Conservation (phyloP, 164 flowering plant genomes). For the Berberis thunbergii region DNA sequence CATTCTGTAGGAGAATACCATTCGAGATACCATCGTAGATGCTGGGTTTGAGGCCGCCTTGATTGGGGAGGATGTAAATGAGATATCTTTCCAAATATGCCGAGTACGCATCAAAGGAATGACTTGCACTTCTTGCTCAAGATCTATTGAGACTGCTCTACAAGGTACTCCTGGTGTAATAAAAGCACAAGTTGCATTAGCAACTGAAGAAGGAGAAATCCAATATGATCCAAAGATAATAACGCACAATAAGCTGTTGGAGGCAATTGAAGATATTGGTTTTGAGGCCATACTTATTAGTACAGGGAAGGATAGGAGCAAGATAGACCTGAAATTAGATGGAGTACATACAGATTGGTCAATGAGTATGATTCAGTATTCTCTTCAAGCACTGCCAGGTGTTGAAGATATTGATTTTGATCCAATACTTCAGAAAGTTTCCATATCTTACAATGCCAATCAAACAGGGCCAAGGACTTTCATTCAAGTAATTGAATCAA, state of each 20-base stretch:
- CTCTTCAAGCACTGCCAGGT: slow-evolving; percentile 68
- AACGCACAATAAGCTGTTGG: slow-evolving; percentile 28
- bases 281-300: slow-evolving; percentile 65
- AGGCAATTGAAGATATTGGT: slow-evolving; percentile 57
- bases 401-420: slow-evolving; percentile 40
- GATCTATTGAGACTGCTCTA: slow-evolving; percentile 49
- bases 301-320: slow-evolving; percentile 51
- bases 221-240: slow-evolving; percentile 46
- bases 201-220: slow-evolving; percentile 76
- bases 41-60: slow-evolving; percentile 61
- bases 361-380: slow-evolving; percentile 34
- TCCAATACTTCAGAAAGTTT: slow-evolving; percentile 29
- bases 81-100: slow-evolving; percentile 34
- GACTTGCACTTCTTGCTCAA: slow-evolving; percentile 83
- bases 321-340: slow-evolving; percentile 51
- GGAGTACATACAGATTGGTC: slow-evolving; percentile 36
- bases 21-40: slow-evolving; percentile 70
- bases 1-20: slow-evolving; percentile 50
- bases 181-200: slow-evolving; percentile 64
- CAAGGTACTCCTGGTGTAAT: slow-evolving; percentile 47
- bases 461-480: slow-evolving; percentile 68
- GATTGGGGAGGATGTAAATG: slow-evolving; percentile 34
- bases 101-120: slow-evolving; percentile 62
- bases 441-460: slow-evolving; percentile 62
- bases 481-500: slow-evolving; percentile 52